A percentile compares a stretch with the other conserved stretches of the same genome.
Evolutionary conservation across 1,139 yeast species (phyloP).

Genomic region (Geotrichum armillariae): DNA sequence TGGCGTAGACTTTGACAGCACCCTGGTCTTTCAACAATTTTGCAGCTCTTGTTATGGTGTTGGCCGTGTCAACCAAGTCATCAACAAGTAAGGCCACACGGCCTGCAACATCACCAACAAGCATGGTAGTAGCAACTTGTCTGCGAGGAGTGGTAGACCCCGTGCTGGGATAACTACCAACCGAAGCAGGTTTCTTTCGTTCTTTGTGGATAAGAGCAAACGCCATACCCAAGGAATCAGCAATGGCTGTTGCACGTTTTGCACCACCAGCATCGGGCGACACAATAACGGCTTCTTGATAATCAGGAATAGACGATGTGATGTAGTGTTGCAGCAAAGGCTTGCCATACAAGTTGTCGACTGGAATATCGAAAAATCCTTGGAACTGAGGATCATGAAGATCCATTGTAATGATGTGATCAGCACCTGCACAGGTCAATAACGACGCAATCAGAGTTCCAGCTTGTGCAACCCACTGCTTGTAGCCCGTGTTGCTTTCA

Average conservation of each 20-base stretch:
- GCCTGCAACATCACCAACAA: conserved; percentile 88
- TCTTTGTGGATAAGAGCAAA: conserved; percentile 97
- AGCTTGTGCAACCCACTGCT: conserved; percentile 94
- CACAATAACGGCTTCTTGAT: conserved; percentile 78
- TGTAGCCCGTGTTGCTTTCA: conserved; percentile 62
- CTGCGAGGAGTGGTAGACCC: conserved; percentile 18
- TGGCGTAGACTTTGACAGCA: conserved; percentile 79
- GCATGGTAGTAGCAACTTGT: conserved; percentile 69
- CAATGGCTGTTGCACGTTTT: conserved; percentile 90
- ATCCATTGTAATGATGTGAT: conserved; percentile 96
- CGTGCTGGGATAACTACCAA: conserved; percentile 12
- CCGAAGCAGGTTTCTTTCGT: conserved; percentile 54
- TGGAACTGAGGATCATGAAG: conserved; percentile 94
- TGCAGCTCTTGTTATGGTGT: conserved; percentile 90
- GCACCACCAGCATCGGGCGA: conserved; percentile 99
- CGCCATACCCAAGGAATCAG: conserved; percentile 84
- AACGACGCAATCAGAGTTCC: conserved; percentile 91
- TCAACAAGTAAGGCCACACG: conserved; percentile 85
- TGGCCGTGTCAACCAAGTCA: conserved; percentile 92
- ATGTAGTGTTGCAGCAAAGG: conserved; percentile 84
- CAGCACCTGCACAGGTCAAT: conserved; percentile 92
- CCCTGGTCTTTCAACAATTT: conserved; percentile 90
- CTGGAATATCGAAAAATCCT: conserved; percentile 90
- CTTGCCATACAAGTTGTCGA: conserved; percentile 84
- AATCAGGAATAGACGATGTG: conserved; percentile 67